A percentile compares a stretch with the other conserved stretches of the same genome.
phyloP scores from a whole-genome alignment of 2,329 filamentous ascomycete species.

The Stachybotrys echinatus region DNA sequence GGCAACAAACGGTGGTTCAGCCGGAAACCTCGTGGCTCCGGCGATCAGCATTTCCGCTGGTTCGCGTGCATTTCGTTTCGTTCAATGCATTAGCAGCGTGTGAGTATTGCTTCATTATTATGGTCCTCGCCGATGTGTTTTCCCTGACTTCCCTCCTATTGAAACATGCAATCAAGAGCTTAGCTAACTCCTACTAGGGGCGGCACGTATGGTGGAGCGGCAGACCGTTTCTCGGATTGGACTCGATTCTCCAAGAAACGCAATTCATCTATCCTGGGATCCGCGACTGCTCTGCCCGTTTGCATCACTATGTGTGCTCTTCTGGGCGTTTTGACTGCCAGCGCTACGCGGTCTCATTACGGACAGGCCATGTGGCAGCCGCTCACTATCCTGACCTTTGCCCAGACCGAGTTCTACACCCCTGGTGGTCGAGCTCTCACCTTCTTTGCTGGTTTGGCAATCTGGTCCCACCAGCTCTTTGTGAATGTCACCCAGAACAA shows the following conservation, averaged over 20 bases:
- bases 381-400: background rate
- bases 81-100: background rate
- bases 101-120: too few relatives aligned
- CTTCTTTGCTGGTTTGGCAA: background rate
- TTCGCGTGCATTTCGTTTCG: background rate
- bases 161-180: background rate
- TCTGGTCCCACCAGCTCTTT: background rate
- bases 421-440: background rate
- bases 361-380: background rate
- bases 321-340: background rate
- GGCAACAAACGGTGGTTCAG: slow-evolving; percentile 1
- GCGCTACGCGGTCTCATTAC: background rate
- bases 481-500: background rate
- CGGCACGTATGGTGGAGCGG: background rate
- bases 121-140: too few relatives aligned
- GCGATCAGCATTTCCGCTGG: background rate
- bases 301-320: background rate
- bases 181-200: background rate
- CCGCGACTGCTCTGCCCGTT: background rate
- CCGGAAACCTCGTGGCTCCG: background rate
- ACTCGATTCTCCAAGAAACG: background rate
- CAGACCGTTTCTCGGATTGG: background rate
- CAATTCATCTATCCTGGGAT: background rate
- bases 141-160: background rate
- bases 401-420: background rate